A percentile compares a stretch with the other conserved stretches of the same genome.
Conservation (phyloP, 192 early-diverging fungal genomes). For the Entomortierella parvispora region DNA sequence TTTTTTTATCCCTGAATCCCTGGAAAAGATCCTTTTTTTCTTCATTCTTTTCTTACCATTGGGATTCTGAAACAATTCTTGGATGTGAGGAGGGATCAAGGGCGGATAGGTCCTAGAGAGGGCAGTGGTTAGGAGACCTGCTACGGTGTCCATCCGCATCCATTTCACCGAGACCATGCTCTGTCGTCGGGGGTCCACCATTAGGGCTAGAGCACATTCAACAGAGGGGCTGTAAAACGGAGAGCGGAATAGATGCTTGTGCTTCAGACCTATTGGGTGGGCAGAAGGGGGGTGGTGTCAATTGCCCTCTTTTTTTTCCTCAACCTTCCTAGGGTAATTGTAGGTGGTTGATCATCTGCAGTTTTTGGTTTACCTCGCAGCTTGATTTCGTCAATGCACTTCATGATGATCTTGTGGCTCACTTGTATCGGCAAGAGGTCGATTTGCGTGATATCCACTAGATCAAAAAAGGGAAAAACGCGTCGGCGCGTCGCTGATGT, state of each 20-base stretch:
- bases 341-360: neutral
- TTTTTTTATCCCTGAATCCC: no score
- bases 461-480: neutral
- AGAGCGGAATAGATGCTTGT: conserved; percentile 43
- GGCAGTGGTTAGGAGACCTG: conserved; percentile 39
- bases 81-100: conserved; percentile 41
- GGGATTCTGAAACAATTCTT: conserved; percentile 50
- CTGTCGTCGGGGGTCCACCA: conserved; percentile 26
- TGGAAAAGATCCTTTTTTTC: no score
- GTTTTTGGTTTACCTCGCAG: conserved; percentile 23
- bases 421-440: conserved; percentile 46
- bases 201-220: conserved; percentile 31
- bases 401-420: conserved; percentile 36
- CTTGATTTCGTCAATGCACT: conserved; percentile 46
- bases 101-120: conserved; percentile 46
- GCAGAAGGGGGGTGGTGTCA: no score
- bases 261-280: conserved; percentile 42
- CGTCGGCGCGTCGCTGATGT: neutral
- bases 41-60: conserved; percentile 35
- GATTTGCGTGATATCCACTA: conserved; percentile 36
- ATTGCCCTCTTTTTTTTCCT: no score
- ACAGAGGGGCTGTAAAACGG: conserved; percentile 36
- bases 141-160: conserved; percentile 51
- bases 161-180: conserved; percentile 43
- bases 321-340: neutral